Evolutionary conservation across 139 green algal genomes (phyloP), one percentile per base, ranked within the genome.

Genomic region (Tetradesmus obliquus): DNA sequence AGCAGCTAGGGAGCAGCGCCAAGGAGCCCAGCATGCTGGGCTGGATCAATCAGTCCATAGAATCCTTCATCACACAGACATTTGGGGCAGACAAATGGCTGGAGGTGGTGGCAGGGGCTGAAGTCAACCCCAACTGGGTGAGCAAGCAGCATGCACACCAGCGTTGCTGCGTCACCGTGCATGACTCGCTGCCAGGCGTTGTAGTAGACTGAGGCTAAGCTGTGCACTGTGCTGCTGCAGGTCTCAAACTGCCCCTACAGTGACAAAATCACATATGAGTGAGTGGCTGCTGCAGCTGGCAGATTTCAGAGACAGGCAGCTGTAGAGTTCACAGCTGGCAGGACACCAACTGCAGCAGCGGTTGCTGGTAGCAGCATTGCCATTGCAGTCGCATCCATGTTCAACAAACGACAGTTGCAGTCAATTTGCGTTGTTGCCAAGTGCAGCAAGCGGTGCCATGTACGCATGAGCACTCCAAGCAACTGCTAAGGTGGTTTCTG

Each of bases 231-330:
- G 32, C 79, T 13, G 12, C n/a, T 86, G 82, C 58, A 89, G 82
- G 57, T 80, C 57, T 55, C 24, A 53, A 69, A 32, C 53, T 95
- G 94, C 69, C 91, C 94, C 0, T 95, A 95, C 86, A 74, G 81
- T 0, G 92, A 95, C 89, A 91, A 93, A 55, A 62, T 93, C 69
- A 95, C 92, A 0, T 95, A 95, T n/a, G 91, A 95, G 89, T 94
- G 81, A 90, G 93, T 91, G 32, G 13, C 15, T 79, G 53, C 13
- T 82, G 22, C 74, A 24, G 80, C 20, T 57, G 17, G 45, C 51
- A 62, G 80, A 1, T 6, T 57, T 10, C 80, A 22, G 17, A 55
- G 45, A 9, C 12, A 24, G 15, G 10, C 32, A 84, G 79, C 79
- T 24, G 79, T n/a, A n/a, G n/a, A n/a, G n/a, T 15, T 84, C 7